These are phyloP conservation scores for Paecilomyces variotii DNA, from an alignment of 2,329 filamentous ascomycete species.

Conservation along the genomic window DNA sequence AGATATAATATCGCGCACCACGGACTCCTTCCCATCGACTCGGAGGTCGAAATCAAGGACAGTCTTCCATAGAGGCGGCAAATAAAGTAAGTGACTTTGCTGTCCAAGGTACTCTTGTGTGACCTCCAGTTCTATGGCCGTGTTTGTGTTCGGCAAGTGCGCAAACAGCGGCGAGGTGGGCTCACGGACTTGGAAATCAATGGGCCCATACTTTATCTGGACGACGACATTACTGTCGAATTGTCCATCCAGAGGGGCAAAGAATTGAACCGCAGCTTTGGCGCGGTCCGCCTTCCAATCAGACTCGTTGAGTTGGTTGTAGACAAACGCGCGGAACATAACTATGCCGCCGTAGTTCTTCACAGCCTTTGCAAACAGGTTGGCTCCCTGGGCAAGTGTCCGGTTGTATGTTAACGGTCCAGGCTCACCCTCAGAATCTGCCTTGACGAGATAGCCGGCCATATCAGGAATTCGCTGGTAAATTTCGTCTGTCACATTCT, in stretches of 20 bases:
- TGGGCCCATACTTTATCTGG: slow-evolving; percentile 67
- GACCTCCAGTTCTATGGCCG: slow-evolving; percentile 58
- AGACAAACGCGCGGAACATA: slow-evolving; percentile 67
- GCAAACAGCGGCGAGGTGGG: slow-evolving; percentile 58
- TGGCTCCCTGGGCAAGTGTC: slow-evolving; percentile 60
- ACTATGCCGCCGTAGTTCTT: slow-evolving; percentile 54
- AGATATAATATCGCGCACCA: slow-evolving; percentile 53
- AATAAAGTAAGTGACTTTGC: slow-evolving; percentile 60
- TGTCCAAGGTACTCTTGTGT: slow-evolving; percentile 65
- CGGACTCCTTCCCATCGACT: slow-evolving; percentile 48
- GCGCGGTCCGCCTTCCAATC: slow-evolving; percentile 62
- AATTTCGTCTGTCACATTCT: slow-evolving; percentile 49
- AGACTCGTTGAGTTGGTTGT: slow-evolving; percentile 50
- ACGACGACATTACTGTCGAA: slow-evolving; percentile 65
- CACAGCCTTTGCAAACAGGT: slow-evolving; percentile 56
- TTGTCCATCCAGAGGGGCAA: slow-evolving; percentile 54
- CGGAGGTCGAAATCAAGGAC: slow-evolving; percentile 61
- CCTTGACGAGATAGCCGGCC: slow-evolving; percentile 62
- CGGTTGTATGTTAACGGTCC: slow-evolving; percentile 63
- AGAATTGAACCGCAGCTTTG: slow-evolving; percentile 62
- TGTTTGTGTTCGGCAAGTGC: slow-evolving; percentile 39
- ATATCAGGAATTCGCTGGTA: slow-evolving; percentile 58
- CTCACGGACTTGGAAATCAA: slow-evolving; percentile 66
- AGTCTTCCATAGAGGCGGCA: slow-evolving; percentile 61
- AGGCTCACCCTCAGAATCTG: slow-evolving; percentile 64